Evolutionary conservation across 2,329 filamentous ascomycete genomes (phyloP), one percentile per base, ranked within the genome.

Genomic region (Colletotrichum musicola): DNA sequence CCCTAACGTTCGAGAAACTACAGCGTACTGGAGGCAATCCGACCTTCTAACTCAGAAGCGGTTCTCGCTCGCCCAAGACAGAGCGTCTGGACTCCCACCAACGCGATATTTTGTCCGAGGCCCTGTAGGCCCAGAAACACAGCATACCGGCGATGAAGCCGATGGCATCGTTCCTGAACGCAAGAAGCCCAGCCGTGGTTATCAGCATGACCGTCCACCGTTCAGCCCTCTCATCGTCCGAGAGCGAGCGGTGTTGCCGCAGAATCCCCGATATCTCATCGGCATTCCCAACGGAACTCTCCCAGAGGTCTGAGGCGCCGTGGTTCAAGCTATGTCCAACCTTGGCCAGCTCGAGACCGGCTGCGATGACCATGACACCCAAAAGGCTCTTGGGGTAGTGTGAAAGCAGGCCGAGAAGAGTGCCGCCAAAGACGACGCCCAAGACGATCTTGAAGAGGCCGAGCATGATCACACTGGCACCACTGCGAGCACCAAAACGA

Each of bases 171-270:
- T 98, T 98, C 78, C 90, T 92, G 75, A 97, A 97, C 0, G 93
- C 94, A 57, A 98, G 80, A 62, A 97, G 86, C 3, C 92, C 88
- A 0, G 93, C 94, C 9, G 93, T 89, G 0, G 95, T 98, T 70
- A 95, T 91, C 67, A 97, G 85, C 94, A 98, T 97, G 0, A 97
- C 91, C 22, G 90, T 93, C 92, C 93, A 97, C 65, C 94, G 86
- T 77, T 93, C 89, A 64, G 86, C 87, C 53, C 90, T 86, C 79
- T 96, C 93, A 59, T 88, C 83, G 16, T 94, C 90, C 1, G 86
- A 88, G 2, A 92, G 77, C 7, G 84, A 81, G 20, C 86, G 83
- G 30, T 86, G 82, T 25, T 76, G 80, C 72, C 86, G 85, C 3
- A 77, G 73, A 64, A 78, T 30, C 4, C 49, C 46, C 22, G 61